A percentile compares a stretch with the other conserved stretches of the same genome.
These are phyloP conservation scores for Coemansia sp. DNA, from an alignment of 192 early-diverging fungal genomes.

Conservation along the genomic window DNA sequence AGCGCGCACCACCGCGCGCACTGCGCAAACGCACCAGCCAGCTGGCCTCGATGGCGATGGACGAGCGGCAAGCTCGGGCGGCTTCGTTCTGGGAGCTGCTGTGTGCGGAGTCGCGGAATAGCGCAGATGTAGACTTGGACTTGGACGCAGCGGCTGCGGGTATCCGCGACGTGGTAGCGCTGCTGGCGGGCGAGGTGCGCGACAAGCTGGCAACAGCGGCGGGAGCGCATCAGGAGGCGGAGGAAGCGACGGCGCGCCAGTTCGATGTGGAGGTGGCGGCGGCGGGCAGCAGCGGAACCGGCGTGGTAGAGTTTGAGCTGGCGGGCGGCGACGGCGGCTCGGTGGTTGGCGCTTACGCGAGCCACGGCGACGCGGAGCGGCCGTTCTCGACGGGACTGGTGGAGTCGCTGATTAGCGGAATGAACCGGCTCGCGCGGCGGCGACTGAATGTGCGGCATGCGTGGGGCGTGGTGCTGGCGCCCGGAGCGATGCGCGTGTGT, in stretches of 20 bases:
- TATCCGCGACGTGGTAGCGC: conserved; percentile 14
- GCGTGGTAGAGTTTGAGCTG: conserved; percentile 31
- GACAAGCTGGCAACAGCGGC: conserved; percentile 12
- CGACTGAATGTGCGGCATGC: conserved; percentile 28
- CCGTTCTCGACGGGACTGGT: conserved; percentile 43
- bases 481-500: conserved; percentile 30
- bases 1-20: not conserved
- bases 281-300: conserved; percentile 8
- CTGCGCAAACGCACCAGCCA: conserved; percentile 26
- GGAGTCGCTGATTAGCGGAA: conserved; percentile 35
- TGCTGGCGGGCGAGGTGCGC: conserved; percentile 22
- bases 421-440: conserved; percentile 33
- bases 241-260: conserved; percentile 1
- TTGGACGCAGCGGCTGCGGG: not conserved
- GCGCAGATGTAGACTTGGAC: not conserved
- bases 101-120: conserved; percentile 5
- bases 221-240: not conserved
- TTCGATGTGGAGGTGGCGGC: conserved; percentile 3
- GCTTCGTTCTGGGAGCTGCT: conserved; percentile 16
- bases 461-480: conserved; percentile 31
- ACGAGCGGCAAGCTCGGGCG: conserved; percentile 18
- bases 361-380: conserved; percentile 23
- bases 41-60: conserved; percentile 16
- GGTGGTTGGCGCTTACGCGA: conserved; percentile 24
- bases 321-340: conserved; percentile 11